Evolutionary conservation across 768 basidiomycete species (phyloP), one percentile per base, ranked within the genome.

Genomic region (Mycena crocata): DNA sequence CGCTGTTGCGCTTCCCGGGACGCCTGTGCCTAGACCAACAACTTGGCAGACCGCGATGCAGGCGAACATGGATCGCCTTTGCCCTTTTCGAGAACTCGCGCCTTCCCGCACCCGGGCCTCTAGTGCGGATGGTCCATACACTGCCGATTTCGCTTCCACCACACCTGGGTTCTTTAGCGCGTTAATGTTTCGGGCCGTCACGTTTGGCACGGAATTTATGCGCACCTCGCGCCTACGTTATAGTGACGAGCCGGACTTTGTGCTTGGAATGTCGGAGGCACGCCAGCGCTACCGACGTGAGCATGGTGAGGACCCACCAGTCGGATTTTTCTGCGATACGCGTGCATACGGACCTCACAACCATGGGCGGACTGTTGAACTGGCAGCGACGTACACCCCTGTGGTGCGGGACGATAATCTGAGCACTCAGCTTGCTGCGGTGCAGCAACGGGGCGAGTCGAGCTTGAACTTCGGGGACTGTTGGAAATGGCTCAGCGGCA

Each of bases 341-440:
- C 5, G 10, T 1, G 62, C 62, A 0, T 64, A 64, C 14, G 62
- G 62, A 10, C 45, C 54, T 5, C 34, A 32, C 21, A 64, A 64
- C 42, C 15, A 19, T 1, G 35, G 45, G 4, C 24, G 62, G 10
- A 57, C 31, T 1, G 46, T 64, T 12, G 21, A 39, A 2, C 55
- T 64, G 32, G 62, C 62, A 1, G 13, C 21, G 5, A 12, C 15
- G 5, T 64, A 64, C 14, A 51, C 21, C 3, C 23, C 39, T n/a
- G 9, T 54, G 17, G 23, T 44, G 1, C 2, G 9, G 1, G 23
- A 26, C 5, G 39, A 62, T 5, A 50, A 39, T 12, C 37, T 62
- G 13, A 19, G 6, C 1, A 31, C 31, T 9, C 61, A 44, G 42
- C 24, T 62, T 1, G n/a, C n/a, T 7, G 7, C 6, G 13, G 51